A percentile compares a stretch with the other conserved stretches of the same genome.
phyloP scores from a whole-genome alignment of 768 basidiomycete genomes.

The Termitomyces sp. region DNA sequence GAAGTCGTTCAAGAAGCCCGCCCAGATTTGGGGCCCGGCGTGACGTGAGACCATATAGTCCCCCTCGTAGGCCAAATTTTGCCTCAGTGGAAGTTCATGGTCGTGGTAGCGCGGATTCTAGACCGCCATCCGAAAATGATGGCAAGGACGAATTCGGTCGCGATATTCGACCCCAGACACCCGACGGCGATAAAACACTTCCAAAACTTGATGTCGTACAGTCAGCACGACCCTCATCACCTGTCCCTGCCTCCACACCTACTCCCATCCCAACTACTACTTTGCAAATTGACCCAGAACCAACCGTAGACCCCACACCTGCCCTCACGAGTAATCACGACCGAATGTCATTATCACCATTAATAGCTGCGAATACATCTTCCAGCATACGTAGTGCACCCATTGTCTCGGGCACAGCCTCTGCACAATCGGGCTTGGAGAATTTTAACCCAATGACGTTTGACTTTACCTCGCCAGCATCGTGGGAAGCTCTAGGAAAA shows the following conservation, averaged over 20 bases:
- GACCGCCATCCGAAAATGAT: slow-evolving; percentile 24
- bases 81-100: slow-evolving; percentile 20
- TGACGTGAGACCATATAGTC: slow-evolving; percentile 56
- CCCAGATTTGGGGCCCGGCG: slow-evolving; percentile 50
- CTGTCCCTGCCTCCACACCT: slow-evolving; percentile 16
- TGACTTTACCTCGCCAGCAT: slow-evolving; percentile 66
- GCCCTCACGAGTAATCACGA: slow-evolving; percentile 44
- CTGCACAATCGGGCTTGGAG: slow-evolving; percentile 50
- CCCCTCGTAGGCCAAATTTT: slow-evolving; percentile 45
- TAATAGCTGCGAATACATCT: slow-evolving; percentile 60
- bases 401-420: slow-evolving; percentile 31
- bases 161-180: slow-evolving; percentile 63
- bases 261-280: neutral
- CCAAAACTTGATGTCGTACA: slow-evolving; percentile 19
- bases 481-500: slow-evolving; percentile 80
- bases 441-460: slow-evolving; percentile 69
- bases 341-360: slow-evolving; percentile 38
- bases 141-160: slow-evolving; percentile 86
- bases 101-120: slow-evolving; percentile 20
- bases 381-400: slow-evolving; percentile 42
- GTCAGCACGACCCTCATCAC: slow-evolving; percentile 19
- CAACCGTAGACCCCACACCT: slow-evolving; percentile 40
- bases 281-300: slow-evolving; percentile 20
- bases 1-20: slow-evolving; percentile 76
- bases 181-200: slow-evolving; percentile 26